Conservation (phyloP, 495 filamentous ascomycete species). For the Halenospora varia region DNA sequence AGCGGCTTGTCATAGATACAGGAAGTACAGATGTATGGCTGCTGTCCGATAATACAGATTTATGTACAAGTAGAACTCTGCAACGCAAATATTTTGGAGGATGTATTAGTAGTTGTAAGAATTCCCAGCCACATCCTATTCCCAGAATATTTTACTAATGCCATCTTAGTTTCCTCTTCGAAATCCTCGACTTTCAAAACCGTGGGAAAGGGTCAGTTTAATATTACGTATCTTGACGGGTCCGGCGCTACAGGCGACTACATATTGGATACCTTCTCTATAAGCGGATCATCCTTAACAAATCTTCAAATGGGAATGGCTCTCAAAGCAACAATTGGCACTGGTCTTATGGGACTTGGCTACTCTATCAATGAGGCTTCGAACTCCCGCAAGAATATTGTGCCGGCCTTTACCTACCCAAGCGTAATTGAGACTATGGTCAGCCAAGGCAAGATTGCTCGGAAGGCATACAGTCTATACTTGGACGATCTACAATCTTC, state of each 20-base stretch:
- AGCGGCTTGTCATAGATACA: constrained; percentile 60
- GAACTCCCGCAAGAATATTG: constrained; percentile 12
- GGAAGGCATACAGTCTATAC: constrained; percentile 86
- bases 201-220: constrained; percentile 60
- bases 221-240: constrained; percentile 80
- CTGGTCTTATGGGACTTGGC: constrained; percentile 88
- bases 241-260: constrained; percentile 66
- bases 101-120: constrained; percentile 17
- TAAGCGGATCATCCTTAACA: constrained; percentile 61
- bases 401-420: constrained; percentile 50
- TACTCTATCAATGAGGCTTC: constrained; percentile 74
- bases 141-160: constrained; percentile 1
- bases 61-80: constrained; percentile 33
- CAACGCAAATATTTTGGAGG: constrained; percentile 29
- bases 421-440: constrained; percentile 77
- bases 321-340: constrained; percentile 57
- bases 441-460: constrained; percentile 63
- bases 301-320: constrained; percentile 82
- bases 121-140: neutral
- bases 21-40: constrained; percentile 89
- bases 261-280: constrained; percentile 65
- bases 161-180: constrained; percentile 39
- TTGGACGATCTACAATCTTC: constrained; percentile 57
- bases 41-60: constrained; percentile 34
- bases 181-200: constrained; percentile 67